Evolutionary conservation across 2,329 filamentous ascomycete genomes (phyloP), one percentile per base, ranked within the genome.

Genomic region (Chrysosporium keratinophilum): DNA sequence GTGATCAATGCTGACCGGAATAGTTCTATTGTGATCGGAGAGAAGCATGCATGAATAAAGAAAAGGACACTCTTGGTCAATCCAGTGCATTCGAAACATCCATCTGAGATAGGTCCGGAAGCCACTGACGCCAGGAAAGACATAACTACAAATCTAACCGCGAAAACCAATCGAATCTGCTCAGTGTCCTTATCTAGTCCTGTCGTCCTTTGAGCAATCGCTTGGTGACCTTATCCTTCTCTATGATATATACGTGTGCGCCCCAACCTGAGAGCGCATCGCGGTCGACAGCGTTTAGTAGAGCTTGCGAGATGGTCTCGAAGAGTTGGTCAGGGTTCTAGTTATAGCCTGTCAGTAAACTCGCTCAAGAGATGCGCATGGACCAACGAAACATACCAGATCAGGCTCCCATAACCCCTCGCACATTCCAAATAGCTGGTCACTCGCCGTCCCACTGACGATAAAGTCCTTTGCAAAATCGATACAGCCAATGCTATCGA

Each of bases 401-500:
- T 96, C 86, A 52, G 93, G 90, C 78, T 98, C 93, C 90, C 91
- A 98, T 62, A 98, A 75, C 60, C 88, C 88, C 78, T 98, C 93
- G 71, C 93, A 98, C 73, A 94, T 98, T 77, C 93, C 93, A 76
- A 96, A 98, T 65, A 98, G 78, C 79, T 98, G 93, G 71, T 98
- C 91, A 64, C 87, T 91, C 50, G 93, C 93, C 23, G 93, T 98
- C 57, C 93, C 93, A 63, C 85, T 88, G 62, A 98, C 93, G 69
- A 98, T 97, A 71, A 98, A 98, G 76, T 98, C 93, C 79, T 96
- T 96, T 60, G 93, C 93, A 73, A 96, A 96, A 75, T 98, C 93
- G 72, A 98, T 98, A 74, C 93, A 98, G 62, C 93, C 93, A 72
- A 98, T 98, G 71, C 87, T 94, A 76, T 98, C 93, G 70, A 98